Evolutionary conservation across 768 basidiomycete species (phyloP), one percentile per base, ranked within the genome.

Genomic region (Termitomyces sp.): DNA sequence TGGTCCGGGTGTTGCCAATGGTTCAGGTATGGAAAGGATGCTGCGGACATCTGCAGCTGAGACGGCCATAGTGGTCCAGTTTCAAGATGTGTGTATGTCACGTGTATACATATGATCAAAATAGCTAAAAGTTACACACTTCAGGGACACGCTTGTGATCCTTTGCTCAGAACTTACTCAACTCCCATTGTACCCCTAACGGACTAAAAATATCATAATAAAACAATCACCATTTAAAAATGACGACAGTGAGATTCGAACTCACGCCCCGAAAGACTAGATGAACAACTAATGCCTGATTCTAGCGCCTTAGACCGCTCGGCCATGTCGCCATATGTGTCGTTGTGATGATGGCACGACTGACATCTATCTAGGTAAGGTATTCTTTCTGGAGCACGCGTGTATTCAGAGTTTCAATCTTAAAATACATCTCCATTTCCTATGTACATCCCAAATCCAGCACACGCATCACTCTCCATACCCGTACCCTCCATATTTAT

Each of bases 21-120:
- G 56, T 21, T 75, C 75, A 50, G 81, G 79, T 14, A 94, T 71
- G 12, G 87, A 84, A 45, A 96, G 84, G 40, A 90, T 87, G 62
- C 89, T 89, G 28, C 94, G 87, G 60, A 96, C 80, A 67, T 96
- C 94, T 60, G 85, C 81, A 54, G 90, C 89, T 56, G 84, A 82
- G 56, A 81, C 77, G 40, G 86, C 81, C 85, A 89, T 89, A 61
- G 62, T 65, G 62, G 54, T 14, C 48, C 10, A 17, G 42, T 17
- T 10, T 42, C 28, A 55, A 59, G 48, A 52, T 26, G 31, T 38
- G 30, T 30, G 2, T 5, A 46, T 46, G 41, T 65, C 64, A 63
- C 64, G 63, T 60, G 61, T 33, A 8, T 35, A 33, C 9, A 33
- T 3, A 33, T 33, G 7, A 33, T 3, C 9, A 9, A 9, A 8